Evolutionary conservation across 306 rosid species (phyloP).

Genomic region (Prunus mume): DNA sequence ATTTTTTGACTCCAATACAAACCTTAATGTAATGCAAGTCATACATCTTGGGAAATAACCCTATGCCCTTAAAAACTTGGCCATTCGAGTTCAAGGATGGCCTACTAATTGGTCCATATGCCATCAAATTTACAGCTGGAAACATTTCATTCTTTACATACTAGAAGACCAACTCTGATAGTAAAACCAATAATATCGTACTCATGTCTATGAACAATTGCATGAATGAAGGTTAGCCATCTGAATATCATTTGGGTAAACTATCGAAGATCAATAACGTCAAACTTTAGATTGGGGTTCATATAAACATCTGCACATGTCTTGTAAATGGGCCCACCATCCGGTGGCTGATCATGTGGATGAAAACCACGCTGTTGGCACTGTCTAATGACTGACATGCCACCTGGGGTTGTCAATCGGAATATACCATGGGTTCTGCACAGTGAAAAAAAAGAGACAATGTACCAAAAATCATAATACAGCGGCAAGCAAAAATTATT

Average conservation of each 20-base stretch:
- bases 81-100: too few species aligned
- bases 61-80: not conserved
- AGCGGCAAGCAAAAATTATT: not conserved
- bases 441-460: constrained; percentile 20
- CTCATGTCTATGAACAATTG: constrained; percentile 40
- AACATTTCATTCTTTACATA: constrained; percentile 32
- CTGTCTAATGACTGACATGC: constrained; percentile 85
- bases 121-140: not conserved
- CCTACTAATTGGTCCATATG: too few species aligned
- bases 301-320: constrained; percentile 90
- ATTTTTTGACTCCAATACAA: not conserved
- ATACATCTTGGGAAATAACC: not conserved
- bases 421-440: constrained; percentile 92
- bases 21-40: not conserved
- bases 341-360: constrained; percentile 78
- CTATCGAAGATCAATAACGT: constrained; percentile 90
- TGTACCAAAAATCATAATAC: not conserved
- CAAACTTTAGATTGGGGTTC: constrained; percentile 81
- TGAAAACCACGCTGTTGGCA: constrained; percentile 96
- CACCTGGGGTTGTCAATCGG: constrained; percentile 85
- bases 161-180: constrained; percentile 20
- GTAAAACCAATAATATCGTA: constrained; percentile 24
- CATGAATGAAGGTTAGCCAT: constrained; percentile 15
- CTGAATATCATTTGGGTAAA: not conserved
- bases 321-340: constrained; percentile 83